A percentile compares a stretch with the other conserved stretches of the same genome.
Conservation (phyloP, 1,284 basidiomycete genomes). For the Irpex sp. region DNA sequence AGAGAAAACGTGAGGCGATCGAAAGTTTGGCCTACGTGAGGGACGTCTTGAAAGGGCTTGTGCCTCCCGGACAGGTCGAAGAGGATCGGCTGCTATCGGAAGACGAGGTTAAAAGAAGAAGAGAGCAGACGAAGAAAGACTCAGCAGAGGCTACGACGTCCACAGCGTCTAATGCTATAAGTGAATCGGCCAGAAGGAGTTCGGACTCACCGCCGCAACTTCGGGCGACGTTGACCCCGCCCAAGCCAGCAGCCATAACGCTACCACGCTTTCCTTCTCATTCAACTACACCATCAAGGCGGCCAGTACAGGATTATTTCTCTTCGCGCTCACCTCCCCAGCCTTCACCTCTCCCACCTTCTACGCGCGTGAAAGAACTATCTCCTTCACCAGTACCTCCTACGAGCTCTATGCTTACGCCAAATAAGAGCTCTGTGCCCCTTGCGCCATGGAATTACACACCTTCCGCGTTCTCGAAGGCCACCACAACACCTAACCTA, state of each 20-base stretch:
- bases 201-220: constrained; percentile 7
- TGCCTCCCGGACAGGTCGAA: constrained; percentile 43
- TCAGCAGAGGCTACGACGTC: constrained; percentile 24
- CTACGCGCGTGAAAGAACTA: not conserved
- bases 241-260: constrained; percentile 25
- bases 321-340: constrained; percentile 11
- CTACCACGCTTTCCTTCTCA: constrained; percentile 16
- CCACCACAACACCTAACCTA: constrained; percentile 27
- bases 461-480: constrained; percentile 44
- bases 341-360: constrained; percentile 1
- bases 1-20: constrained; percentile 60
- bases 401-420: constrained; percentile 12
- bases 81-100: constrained; percentile 61
- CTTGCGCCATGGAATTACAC: constrained; percentile 51
- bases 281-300: constrained; percentile 17
- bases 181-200: constrained; percentile 11
- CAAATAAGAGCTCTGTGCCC: constrained; percentile 19
- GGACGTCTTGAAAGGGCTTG: constrained; percentile 60
- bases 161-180: constrained; percentile 9
- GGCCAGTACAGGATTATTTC: constrained; percentile 18
- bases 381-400: constrained; percentile 11
- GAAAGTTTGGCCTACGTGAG: constrained; percentile 72
- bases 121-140: constrained; percentile 19
- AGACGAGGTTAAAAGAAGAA: constrained; percentile 34
- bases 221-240: constrained; percentile 15